Base-by-base conservation (phyloP, 2,329 filamentous ascomycete species). In the Blumeria graminis region DNA sequence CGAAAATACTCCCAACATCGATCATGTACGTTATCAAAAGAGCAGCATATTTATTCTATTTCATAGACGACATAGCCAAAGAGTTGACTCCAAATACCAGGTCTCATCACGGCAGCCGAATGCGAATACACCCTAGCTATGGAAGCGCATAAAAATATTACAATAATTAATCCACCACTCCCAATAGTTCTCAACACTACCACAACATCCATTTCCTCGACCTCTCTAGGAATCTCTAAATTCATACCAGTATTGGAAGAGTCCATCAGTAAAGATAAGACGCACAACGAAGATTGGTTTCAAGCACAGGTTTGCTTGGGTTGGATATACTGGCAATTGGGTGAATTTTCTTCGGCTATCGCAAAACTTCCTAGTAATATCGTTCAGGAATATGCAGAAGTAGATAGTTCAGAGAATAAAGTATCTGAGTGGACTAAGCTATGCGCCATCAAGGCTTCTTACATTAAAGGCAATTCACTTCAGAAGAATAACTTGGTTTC, bases 1-100 rank as follows among this genome's bases (percentile, higher is more conserved):
- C 84, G 84, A 65, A 96, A 98, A 70, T 90, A 98, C 76, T 86
- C 88, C 63, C 83, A 88, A 43, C 78, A 85, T 59, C 79, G 86
- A 68, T 78, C 78, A 70, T 94, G 90, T 95, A 82, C 64, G 78
- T 67, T 34, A 45, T 33, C 57, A 56, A 46, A 32, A 34, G 38
- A 16, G n/a, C 39, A 39, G 7, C 32, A 35, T 33, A 36, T 33
- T 33, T 33, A 33, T 9, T 34, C 32, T 32, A 7, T 52, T 34
- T 13, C 13, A 52, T 32, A 52, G 35, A 35, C 36, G 28, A 34
- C 32, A 36, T 9, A 14, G 50, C 18, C 33, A 35, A 10, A 10
- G 33, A 52, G 50, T 39, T 52, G 45, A 53, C 34, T 33, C 18
- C 50, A 45, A 36, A 11, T 56, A 61, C 58, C 63, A 87, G 84